phyloP scores from a whole-genome alignment of 2,329 filamentous ascomycete genomes.

The Cladobotryum mycophilum region DNA sequence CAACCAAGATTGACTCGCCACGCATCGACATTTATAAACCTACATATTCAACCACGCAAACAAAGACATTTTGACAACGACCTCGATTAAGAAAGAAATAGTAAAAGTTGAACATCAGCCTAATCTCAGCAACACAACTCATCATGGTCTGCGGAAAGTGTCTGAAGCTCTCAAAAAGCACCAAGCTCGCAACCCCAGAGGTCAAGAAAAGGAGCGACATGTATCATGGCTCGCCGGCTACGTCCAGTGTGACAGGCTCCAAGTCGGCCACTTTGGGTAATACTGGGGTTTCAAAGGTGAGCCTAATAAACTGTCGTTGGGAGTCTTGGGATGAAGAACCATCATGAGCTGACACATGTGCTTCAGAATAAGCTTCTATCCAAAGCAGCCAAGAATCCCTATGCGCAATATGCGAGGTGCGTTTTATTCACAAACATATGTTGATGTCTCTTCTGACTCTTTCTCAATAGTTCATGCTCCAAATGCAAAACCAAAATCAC shows the following conservation, averaged over 20 bases:
- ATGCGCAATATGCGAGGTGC: slow-evolving; percentile 49
- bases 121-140: background rate
- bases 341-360: background rate
- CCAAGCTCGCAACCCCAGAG: slow-evolving; percentile 53
- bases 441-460: background rate
- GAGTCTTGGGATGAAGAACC: background rate
- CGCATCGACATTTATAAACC: background rate
- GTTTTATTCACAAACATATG: background rate
- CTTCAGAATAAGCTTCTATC: slow-evolving; percentile 57
- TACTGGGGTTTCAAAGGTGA: slow-evolving; percentile 54
- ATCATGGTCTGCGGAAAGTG: slow-evolving; percentile 60
- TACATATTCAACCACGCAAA: background rate
- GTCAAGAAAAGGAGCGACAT: slow-evolving; percentile 64
- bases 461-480: slow-evolving; percentile 43
- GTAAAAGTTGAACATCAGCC: background rate
- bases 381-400: slow-evolving; percentile 59
- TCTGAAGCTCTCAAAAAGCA: slow-evolving; percentile 53
- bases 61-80: background rate
- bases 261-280: slow-evolving; percentile 50
- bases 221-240: slow-evolving; percentile 54
- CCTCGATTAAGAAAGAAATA: too few relatives aligned
- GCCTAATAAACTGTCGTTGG: background rate
- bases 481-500: slow-evolving; percentile 59
- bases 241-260: slow-evolving; percentile 31
- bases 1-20: background rate